Percentiles rank a stretch among this genome's conserved stretches.
These are phyloP conservation scores for Ophiostoma montium DNA, from an alignment of 2,329 filamentous ascomycete genomes.

Conservation along the genomic window DNA sequence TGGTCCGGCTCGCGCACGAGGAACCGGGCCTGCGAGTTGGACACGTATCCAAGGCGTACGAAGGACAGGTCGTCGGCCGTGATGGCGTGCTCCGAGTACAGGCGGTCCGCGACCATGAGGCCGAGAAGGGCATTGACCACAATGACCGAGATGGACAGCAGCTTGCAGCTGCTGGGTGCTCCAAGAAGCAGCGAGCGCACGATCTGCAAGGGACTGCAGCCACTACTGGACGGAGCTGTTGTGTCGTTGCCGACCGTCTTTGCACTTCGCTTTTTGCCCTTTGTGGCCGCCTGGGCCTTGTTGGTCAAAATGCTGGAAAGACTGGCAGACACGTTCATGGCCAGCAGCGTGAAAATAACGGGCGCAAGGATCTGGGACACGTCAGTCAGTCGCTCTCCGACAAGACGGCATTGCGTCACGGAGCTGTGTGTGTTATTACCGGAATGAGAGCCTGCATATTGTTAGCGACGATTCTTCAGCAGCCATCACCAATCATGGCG, in stretches of 20 bases:
- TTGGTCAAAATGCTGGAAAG: not conserved
- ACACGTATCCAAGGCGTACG: constrained; percentile 76
- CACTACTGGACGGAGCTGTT: constrained; percentile 31
- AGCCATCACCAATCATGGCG: not conserved
- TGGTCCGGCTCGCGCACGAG: constrained; percentile 74
- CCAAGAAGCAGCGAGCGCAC: constrained; percentile 55
- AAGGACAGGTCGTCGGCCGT: constrained; percentile 67
- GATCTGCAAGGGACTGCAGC: constrained; percentile 40
- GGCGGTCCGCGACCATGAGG: constrained; percentile 58
- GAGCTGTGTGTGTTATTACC: not conserved
- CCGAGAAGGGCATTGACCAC: constrained; percentile 58
- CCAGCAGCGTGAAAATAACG: constrained; percentile 45
- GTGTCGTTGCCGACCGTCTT: not conserved
- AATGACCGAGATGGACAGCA: constrained; percentile 53
- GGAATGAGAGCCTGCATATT: not conserved
- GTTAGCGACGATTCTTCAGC: not conserved
- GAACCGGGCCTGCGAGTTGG: constrained; percentile 62
- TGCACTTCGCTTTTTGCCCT: not conserved
- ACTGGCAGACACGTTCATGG: constrained; percentile 48
- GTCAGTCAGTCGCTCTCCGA: not conserved
- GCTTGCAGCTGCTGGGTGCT: constrained; percentile 54
- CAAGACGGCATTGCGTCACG: not conserved
- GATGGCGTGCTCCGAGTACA: constrained; percentile 62
- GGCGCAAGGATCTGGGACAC: not conserved
- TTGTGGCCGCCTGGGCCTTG: constrained; percentile 35